phyloP scores from a whole-genome alignment of 441 rosid genomes.

The Syzygium malaccense region DNA sequence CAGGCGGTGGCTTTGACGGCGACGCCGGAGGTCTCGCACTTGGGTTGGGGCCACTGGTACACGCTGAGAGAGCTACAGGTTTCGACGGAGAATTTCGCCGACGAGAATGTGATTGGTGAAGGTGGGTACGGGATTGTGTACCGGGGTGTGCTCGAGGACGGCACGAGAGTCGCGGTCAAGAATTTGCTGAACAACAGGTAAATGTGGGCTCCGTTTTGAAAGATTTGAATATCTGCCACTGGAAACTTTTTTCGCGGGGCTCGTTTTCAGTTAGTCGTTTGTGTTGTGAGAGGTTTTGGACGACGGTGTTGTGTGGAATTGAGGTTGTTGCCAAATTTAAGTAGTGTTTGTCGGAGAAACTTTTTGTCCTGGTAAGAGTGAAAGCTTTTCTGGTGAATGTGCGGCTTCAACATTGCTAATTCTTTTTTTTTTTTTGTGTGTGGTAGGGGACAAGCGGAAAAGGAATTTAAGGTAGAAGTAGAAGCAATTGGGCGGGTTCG shows the following conservation, averaged over 20 bases:
- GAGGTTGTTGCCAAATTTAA: background rate
- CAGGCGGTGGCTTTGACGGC: constrained; percentile 24
- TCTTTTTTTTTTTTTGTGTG: background rate
- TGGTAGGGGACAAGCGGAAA: constrained; percentile 89
- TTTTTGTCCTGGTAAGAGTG: background rate
- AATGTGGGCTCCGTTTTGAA: background rate
- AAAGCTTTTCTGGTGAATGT: background rate
- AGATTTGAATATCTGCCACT: background rate
- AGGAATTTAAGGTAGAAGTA: constrained; percentile 90
- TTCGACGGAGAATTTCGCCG: constrained; percentile 48
- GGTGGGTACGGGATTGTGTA: constrained; percentile 83
- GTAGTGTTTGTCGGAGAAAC: constrained; percentile 14
- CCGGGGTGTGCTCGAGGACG: constrained; percentile 41
- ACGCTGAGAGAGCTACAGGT: constrained; percentile 73
- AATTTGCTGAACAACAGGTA: constrained; percentile 70
- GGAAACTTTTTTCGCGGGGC: background rate
- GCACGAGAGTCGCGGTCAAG: constrained; percentile 49
- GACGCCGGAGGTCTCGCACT: constrained; percentile 51
- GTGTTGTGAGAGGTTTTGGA: background rate
- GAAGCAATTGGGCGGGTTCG: constrained; percentile 91
- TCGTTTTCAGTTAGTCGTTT: background rate
- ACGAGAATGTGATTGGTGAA: constrained; percentile 64
- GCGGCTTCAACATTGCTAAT: background rate
- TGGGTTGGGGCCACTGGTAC: constrained; percentile 92
- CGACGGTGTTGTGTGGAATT: background rate